Evolutionary conservation across 306 rosid genomes (phyloP).

Genomic region (Acacia melanoxylon): DNA sequence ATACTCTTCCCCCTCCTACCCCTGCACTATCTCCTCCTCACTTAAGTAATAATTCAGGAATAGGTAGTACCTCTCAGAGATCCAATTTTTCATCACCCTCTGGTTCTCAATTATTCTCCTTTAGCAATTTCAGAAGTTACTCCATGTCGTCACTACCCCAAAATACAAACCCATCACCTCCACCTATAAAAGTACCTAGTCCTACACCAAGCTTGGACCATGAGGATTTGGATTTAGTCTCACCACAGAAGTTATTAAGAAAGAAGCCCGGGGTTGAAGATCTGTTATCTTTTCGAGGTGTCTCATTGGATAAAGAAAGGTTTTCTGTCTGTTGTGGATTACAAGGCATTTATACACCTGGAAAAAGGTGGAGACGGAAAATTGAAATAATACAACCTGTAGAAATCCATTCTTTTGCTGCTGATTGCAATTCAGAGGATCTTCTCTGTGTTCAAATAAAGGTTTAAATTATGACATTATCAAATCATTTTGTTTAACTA

Average conservation of each 20-base stretch:
- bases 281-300: slow-evolving; percentile 94
- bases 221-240: slow-evolving; percentile 85
- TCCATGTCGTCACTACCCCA: slow-evolving; percentile 93
- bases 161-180: slow-evolving; percentile 53
- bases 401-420: slow-evolving; percentile 83
- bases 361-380: slow-evolving; percentile 95
- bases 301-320: slow-evolving; percentile 88
- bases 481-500: slow-evolving; percentile 24
- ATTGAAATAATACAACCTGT: slow-evolving; percentile 94
- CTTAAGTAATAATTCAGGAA: slow-evolving; percentile 54
- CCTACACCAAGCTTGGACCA: slow-evolving; percentile 81
- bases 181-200: slow-evolving; percentile 64
- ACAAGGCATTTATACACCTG: slow-evolving; percentile 92
- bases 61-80: slow-evolving; percentile 56
- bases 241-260: slow-evolving; percentile 60
- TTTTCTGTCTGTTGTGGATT: slow-evolving; percentile 97
- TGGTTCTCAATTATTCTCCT: slow-evolving; percentile 79
- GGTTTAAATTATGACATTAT: slow-evolving; percentile 40
- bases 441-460: slow-evolving; percentile 91
- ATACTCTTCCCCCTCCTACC: slow-evolving; percentile 53
- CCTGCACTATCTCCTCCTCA: slow-evolving; percentile 65
- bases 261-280: slow-evolving; percentile 60
- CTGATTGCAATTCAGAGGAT: slow-evolving; percentile 94
- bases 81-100: slow-evolving; percentile 53
- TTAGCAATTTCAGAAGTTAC: slow-evolving; percentile 90